Base-by-base conservation (phyloP, 768 basidiomycete species). In the Mycena floridula region DNA sequence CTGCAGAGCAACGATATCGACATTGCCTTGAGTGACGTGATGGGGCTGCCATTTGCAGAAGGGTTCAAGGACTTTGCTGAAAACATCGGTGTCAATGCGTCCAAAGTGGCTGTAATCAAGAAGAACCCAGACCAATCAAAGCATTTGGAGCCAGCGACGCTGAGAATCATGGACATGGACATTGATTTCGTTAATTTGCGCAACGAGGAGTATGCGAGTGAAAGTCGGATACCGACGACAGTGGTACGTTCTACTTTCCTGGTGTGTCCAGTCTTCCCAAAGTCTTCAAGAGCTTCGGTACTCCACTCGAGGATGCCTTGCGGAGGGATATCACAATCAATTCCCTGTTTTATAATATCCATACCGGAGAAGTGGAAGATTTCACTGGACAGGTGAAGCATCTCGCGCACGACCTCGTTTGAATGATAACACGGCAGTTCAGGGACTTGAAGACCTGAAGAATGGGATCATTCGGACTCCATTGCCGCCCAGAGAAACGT, bases 71-170 rank as follows among this genome's bases (percentile, higher is more conserved):
- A 70, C 20, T 94, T 80, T 63, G 72, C 77, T 1, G 54, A 67
- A 2, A 59, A 63, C 13, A 77, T 79, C 55, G 67, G 73, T 11
- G 54, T 85, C 11, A 54, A 70, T 25, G 72, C 77, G 3, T 79
- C 79, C 25, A 68, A 72, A 7, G 77, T 95, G 40, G 77, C 85
- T 18, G 90, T 83, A 59, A 89, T 99, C 47, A 89, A 89, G 46
- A 82, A 83, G 48, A 98, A 98, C 58, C 95, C 96, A 0, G 92
- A 93, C 32, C 95, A 98, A 66, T 94, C 90, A 25, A 99, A 99
- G 59, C 96, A 99, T 64, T 75, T 99, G 24, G 95, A 98, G 65
- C 97, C 96, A 1, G 94, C 94, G 2, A 84, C 84, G 32, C 83
- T 91, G 28, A 81, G 77, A 35, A 66, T 98, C 25, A 69, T 89